Base-by-base conservation (phyloP, 2,329 filamentous ascomycete species). In the Cytospora mali region DNA sequence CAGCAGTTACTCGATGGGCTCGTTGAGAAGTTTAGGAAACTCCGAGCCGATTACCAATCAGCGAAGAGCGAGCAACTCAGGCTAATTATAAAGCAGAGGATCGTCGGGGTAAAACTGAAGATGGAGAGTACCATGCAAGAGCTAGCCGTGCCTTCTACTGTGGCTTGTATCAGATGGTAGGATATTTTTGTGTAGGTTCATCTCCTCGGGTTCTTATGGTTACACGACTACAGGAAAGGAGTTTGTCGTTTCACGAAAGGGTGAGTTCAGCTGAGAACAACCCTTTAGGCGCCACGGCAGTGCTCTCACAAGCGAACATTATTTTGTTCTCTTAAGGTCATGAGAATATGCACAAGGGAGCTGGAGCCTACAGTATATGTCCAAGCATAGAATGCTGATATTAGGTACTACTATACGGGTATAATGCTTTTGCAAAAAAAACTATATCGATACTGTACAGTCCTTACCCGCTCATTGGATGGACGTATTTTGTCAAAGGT, bases 381-480 rank as follows among this genome's bases (percentile, higher is more conserved):
- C 35, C 35, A 39, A 59, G 33, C 29, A 52, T 52, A 39, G 16
- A 16, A 59, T 54, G 13, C 28, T 54, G 11, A 14, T 48, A 60
- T 46, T 31, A 33, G 27, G 29, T 53, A 52, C 33, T 55, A 55
- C 52, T 39, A 55, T 55, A 39, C 25, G 52, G 31, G 52, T 55
- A 55, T 55, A 50, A 25, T 58, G 18, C 42, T 23, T 13, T 31
- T 52, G 21, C 33, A 53, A 33, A 28, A 33, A 28, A 46, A 53
- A 29, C 57, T 21, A 53, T 46, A 21, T 33, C 50, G 58, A 35
- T 29, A 51, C 18, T 13, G 33, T n/a, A 42, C 35, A 39, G 35
- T 39, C 35, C 35, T 39, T 39, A 39, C 16, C 35, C 35, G 35
- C 35, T 39, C 35, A 39, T 6, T 39, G 35, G 35, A 2, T 39